Evolutionary conservation across 257 asterid species (phyloP), one percentile per base, ranked within the genome.

Genomic region (Solanum dulcamara): DNA sequence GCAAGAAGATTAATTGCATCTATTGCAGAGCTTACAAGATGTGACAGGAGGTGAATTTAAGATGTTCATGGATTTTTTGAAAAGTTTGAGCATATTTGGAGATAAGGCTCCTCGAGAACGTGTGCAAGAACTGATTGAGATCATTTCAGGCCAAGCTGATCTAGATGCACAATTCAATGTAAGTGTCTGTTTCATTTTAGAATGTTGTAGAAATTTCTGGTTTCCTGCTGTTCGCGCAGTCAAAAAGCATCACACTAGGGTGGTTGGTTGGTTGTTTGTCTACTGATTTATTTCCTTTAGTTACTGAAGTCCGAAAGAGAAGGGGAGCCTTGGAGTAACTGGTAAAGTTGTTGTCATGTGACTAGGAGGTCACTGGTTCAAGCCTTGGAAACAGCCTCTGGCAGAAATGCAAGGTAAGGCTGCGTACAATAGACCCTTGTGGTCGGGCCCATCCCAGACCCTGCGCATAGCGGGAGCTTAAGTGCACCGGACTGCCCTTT

Each of bases 31-130:
- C 88, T 89, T 96, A 81, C 99, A 93, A 92, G 99, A 96, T 88
- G 99, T 96, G 88, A 96, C 97, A 24, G 99, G 99, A 83, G 92
- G 94, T n/a, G 99, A 96, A 88, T 96, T 96, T 90, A 91, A 96
- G 88, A 92, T 94, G 97, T 94, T 94, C 87, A 93, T 96, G 93
- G 98, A 96, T 89, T 96, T 96, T 84, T 89, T 96, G 60, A 93
- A 88, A 87, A 94, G 93, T 88, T 88, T 96, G 89, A 92, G 88
- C 90, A 90, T 96, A 86, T 96, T 96, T 89, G 98, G 97, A 2
- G 90, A 87, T 89, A 93, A 93, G 88, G 97, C 99, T 88, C 92
- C 95, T 80, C 89, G 88, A 59, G 97, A 94, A 85, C 85, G 97
- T 83, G 86, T 93, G 71, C 97, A 96, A 75, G 99, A 96, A 87